Conservation (phyloP, 1,139 yeast genomes). For the Kurtzmaniella quercitrusa region DNA sequence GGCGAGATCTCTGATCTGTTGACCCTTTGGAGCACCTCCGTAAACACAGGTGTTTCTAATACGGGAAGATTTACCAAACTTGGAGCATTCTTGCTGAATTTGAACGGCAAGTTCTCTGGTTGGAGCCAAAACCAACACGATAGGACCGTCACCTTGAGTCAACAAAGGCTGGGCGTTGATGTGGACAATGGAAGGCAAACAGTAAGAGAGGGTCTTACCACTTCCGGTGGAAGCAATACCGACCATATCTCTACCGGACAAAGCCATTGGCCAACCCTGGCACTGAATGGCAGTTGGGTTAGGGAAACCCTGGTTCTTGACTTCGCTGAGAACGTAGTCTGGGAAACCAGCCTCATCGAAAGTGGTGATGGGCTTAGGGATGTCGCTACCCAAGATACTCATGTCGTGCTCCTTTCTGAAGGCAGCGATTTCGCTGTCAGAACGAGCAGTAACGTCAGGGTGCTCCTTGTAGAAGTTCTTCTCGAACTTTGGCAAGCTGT, state of each 20-base stretch:
- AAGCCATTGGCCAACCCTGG: conserved; percentile 99
- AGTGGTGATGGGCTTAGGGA: conserved; percentile 89
- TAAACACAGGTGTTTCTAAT: conserved; percentile 96
- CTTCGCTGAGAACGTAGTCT: conserved; percentile 83
- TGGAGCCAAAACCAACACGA: conserved; percentile 93
- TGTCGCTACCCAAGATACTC: conserved; percentile 77
- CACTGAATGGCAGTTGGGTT: conserved; percentile 95
- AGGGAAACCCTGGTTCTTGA: conserved; percentile 88
- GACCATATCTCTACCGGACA: conserved; percentile 96
- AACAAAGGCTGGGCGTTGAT: conserved; percentile 96
- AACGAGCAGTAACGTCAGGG: conserved; percentile 69
- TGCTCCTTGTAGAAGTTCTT: conserved; percentile 92
- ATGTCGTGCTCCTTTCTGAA: conserved; percentile 84
- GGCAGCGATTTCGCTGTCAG: conserved; percentile 62
- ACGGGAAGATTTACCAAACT: conserved; percentile 87
- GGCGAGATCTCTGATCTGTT: conserved; percentile 89
- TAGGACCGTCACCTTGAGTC: conserved; percentile 94
- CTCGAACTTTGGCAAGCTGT: conserved; percentile 80
- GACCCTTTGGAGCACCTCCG: conserved; percentile 99
- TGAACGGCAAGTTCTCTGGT: conserved; percentile 99
- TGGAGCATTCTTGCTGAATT: conserved; percentile 92
- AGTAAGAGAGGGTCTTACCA: conserved; percentile 95
- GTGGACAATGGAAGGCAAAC: conserved; percentile 95
- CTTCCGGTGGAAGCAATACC: conserved; percentile 99
- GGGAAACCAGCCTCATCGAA: conserved; percentile 99